These are phyloP conservation scores for Diplosphaera chodatii DNA, from an alignment of 139 green algal genomes.

Conservation along the genomic window DNA sequence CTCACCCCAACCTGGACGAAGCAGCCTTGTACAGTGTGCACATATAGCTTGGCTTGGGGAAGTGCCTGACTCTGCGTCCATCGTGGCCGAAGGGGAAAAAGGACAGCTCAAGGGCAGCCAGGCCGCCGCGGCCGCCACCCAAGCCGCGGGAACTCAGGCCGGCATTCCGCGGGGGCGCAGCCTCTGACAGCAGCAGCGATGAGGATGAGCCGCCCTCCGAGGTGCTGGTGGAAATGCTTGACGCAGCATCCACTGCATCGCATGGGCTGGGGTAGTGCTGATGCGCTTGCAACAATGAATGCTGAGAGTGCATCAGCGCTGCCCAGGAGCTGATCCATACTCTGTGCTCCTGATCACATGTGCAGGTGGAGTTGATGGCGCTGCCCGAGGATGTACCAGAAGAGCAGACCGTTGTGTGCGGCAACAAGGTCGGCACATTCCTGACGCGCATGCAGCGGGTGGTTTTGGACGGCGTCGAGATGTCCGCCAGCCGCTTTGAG, in stretches of 20 bases:
- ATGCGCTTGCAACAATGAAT: no score
- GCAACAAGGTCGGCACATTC: constrained; percentile 37
- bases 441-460: constrained; percentile 60
- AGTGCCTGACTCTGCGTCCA: no score
- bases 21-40: no score
- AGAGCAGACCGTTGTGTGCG: constrained; percentile 54
- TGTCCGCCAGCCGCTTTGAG: constrained; percentile 67
- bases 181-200: neutral
- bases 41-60: no score
- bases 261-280: no score
- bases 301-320: no score
- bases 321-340: no score
- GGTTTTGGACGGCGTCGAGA: constrained; percentile 32
- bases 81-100: neutral
- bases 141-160: neutral
- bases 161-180: neutral
- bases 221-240: neutral
- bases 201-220: neutral
- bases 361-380: constrained; percentile 45
- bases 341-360: constrained; percentile 12
- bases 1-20: no score
- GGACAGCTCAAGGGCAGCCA: neutral
- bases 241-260: no score
- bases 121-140: neutral
- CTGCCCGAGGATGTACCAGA: constrained; percentile 58